Evolutionary conservation across 192 early-diverging fungal species (phyloP).

Genomic region (Lobulomyces angularis): DNA sequence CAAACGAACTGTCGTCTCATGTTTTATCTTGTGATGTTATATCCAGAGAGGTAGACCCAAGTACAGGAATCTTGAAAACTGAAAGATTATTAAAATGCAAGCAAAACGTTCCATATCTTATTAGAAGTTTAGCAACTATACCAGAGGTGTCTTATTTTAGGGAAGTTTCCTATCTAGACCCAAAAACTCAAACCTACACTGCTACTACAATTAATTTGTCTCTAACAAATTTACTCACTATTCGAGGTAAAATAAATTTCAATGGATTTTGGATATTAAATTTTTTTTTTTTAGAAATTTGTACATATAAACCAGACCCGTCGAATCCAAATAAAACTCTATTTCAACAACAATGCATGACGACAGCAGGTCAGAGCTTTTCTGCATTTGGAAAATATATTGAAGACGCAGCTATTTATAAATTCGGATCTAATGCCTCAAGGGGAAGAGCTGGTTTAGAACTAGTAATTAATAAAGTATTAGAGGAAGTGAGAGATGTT

Average conservation of each 20-base stretch:
- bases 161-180: conserved; percentile 83
- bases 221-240: conserved; percentile 67
- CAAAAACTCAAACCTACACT: conserved; percentile 49
- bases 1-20: conserved; percentile 84
- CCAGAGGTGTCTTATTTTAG: conserved; percentile 64
- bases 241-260: conserved; percentile 81
- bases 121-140: conserved; percentile 19
- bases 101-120: conserved; percentile 72
- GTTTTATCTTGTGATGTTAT: conserved; percentile 86
- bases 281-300: too few species aligned
- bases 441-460: conserved; percentile 75
- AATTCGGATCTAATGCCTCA: conserved; percentile 82
- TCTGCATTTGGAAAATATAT: conserved; percentile 55
- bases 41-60: conserved; percentile 63
- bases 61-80: conserved; percentile 72
- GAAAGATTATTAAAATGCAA: conserved; percentile 81
- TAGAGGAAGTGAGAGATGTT: conserved; percentile 15
- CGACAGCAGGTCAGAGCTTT: background rate
- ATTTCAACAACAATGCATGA: background rate
- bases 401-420: conserved; percentile 72
- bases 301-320: background rate
- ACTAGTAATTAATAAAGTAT: conserved; percentile 59
- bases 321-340: conserved; percentile 1
- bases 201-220: conserved; percentile 78
- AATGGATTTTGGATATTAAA: conserved; percentile 28